Evolutionary conservation across 2,329 filamentous ascomycete genomes (phyloP).

Genomic region (Colletotrichum sp.): DNA sequence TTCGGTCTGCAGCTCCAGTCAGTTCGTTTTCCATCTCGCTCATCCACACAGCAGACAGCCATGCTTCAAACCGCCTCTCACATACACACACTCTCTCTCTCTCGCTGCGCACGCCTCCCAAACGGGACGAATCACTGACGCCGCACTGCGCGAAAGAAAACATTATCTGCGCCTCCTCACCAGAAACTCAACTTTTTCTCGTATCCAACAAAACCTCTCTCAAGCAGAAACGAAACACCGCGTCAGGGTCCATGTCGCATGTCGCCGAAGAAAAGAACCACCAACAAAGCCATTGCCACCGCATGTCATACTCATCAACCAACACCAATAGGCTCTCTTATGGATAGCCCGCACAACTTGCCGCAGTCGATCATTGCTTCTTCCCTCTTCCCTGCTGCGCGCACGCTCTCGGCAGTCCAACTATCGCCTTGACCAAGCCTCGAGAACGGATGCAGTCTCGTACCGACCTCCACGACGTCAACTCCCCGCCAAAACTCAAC

Average conservation of each 20-base stretch:
- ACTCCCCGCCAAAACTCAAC: neutral
- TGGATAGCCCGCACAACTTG: neutral
- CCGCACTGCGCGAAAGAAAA: neutral
- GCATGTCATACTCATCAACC: neutral
- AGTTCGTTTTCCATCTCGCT: neutral
- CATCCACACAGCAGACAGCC: neutral
- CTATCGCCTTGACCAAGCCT: neutral
- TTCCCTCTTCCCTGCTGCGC: neutral
- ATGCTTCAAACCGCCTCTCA: neutral
- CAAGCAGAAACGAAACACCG: neutral
- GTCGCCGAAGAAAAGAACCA: neutral
- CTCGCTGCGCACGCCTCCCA: neutral
- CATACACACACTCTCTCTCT: neutral
- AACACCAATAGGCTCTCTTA: neutral
- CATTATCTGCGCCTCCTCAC: neutral
- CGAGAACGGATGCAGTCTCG: neutral
- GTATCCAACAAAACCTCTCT: neutral
- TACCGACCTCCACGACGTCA: neutral
- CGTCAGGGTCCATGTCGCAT: neutral
- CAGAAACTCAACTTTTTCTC: neutral
- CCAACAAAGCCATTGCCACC: neutral
- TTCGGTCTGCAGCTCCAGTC: neutral
- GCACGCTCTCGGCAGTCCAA: neutral
- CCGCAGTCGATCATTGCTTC: constrained; percentile 11
- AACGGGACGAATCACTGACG: neutral